Percentiles rank a stretch among this genome's conserved stretches.
Conservation (phyloP, 176 grass and related monocot species). For the Oryza meyeriana region DNA sequence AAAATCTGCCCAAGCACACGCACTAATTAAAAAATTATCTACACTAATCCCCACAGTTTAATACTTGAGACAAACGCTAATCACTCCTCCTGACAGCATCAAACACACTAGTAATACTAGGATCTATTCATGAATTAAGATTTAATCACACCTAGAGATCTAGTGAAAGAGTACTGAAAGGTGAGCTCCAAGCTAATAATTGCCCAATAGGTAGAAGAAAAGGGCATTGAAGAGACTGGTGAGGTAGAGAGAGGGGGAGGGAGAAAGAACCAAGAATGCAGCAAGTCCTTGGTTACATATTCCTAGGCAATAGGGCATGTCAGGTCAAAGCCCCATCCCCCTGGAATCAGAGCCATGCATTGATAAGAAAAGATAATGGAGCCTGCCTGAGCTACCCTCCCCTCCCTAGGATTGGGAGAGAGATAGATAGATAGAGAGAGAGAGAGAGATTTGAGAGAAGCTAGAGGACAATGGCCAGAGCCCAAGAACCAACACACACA, state of each 20-base stretch:
- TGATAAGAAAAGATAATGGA: conserved; percentile 63
- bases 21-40: neutral
- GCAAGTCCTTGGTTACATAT: conserved; percentile 64
- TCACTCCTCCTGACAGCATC: neutral
- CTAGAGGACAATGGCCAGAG: conserved; percentile 63
- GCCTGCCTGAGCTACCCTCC: neutral
- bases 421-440: conserved; percentile 11
- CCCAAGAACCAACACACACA: conserved; percentile 48
- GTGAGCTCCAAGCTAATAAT: conserved; percentile 20
- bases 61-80: neutral
- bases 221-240: conserved; percentile 38
- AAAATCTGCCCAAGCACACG: neutral
- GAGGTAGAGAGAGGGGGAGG: conserved; percentile 4
- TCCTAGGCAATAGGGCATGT: conserved; percentile 85
- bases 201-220: conserved; percentile 8
- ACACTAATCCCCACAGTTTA: neutral
- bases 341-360: conserved; percentile 94
- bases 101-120: neutral
- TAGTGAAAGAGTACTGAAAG: neutral
- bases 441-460: conserved; percentile 28
- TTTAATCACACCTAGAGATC: neutral
- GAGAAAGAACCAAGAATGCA: conserved; percentile 44
- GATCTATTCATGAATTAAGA: neutral
- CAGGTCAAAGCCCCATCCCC: conserved; percentile 69
- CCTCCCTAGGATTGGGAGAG: conserved; percentile 24